Base-by-base conservation (phyloP, 2,329 filamentous ascomycete genomes). In the Sphaerulina musiva region DNA sequence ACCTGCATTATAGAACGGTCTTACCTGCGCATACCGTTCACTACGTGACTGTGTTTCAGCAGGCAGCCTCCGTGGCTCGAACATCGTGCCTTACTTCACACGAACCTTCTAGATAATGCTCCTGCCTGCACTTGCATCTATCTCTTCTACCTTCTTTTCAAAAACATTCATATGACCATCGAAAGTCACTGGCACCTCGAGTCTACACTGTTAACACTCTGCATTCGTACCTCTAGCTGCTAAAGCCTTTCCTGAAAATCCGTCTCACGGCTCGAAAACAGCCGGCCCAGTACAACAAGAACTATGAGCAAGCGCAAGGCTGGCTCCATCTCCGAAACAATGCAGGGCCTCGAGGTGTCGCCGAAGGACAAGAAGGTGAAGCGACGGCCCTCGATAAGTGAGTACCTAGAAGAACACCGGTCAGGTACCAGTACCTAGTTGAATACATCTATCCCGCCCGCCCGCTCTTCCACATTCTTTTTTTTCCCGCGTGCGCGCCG, bases 221-320 rank as follows among this genome's bases (percentile, higher is more conserved):
- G 34, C 26, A 29, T 29, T 29, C 26, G 6, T 29, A 29, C 26
- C 26, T 29, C 26, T 29, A 4, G 26, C 26, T 29, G 26, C 26
- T 29, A 4, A 29, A 29, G 26, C 10, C 12, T 44, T 23, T 6
- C 32, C n/a, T 40, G 14, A 32, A 23, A 14, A 8, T 43, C 23
- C n/a, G 20, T 20, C 20, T 20, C 20, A 4, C 20, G 20, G 20
- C 20, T 29, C 40, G 26, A 32, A 8, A 14, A 41, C 40, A 23
- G 8, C 12, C 23, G n/a, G 26, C 29, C 26, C 6, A 46, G 12
- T n/a, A 38, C 34, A 9, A 38, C 10, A 10, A 38, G 34, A 11
- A 38, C 34, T 6, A 51, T 51, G 48, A 40, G 48, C 31, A 51
- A 51, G 40, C 39, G 48, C 39, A 51, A 51, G 23, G 48, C 48